These are phyloP conservation scores for Ophiostoma quercus DNA, from an alignment of 2,329 filamentous ascomycete species.

Conservation along the genomic window DNA sequence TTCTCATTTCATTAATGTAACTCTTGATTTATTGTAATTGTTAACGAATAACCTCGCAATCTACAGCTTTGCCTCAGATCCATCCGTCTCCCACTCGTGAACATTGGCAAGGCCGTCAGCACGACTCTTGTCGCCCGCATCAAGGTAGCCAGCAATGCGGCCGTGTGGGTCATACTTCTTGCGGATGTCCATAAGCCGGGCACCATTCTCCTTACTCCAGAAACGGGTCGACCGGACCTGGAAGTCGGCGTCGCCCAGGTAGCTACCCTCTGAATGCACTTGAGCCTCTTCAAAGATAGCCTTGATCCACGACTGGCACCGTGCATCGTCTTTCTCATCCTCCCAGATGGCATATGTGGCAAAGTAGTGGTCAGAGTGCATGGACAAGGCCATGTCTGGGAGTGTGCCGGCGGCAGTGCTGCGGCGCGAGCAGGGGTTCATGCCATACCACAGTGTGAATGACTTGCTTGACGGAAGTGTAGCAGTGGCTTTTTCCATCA, in stretches of 20 bases:
- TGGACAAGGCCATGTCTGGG: constrained; percentile 47
- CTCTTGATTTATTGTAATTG: too few relatives aligned
- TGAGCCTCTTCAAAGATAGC: constrained; percentile 39
- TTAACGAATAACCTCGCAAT: not conserved
- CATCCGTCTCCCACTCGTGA: constrained; percentile 16
- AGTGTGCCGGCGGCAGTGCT: constrained; percentile 23
- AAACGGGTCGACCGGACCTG: constrained; percentile 43
- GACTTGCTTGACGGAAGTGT: constrained; percentile 43
- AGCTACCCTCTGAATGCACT: constrained; percentile 43
- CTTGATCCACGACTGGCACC: constrained; percentile 43
- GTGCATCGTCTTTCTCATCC: constrained; percentile 40
- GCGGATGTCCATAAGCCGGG: constrained; percentile 22
- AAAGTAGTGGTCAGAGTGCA: constrained; percentile 54
- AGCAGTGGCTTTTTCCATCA: constrained; percentile 45
- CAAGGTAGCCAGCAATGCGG: constrained; percentile 24
- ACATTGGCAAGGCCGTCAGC: constrained; percentile 21
- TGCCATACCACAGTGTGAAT: constrained; percentile 47
- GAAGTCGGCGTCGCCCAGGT: constrained; percentile 52
- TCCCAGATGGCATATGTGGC: constrained; percentile 50
- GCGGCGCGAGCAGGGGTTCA: constrained; percentile 42
- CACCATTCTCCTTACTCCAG: constrained; percentile 40
- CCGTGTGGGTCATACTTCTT: constrained; percentile 23
- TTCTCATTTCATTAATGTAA: too few relatives aligned
- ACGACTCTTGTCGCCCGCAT: constrained; percentile 23
- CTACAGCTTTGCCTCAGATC: not conserved